These are phyloP conservation scores for Tylopilus sp. DNA, from an alignment of 1,284 basidiomycete species.

Conservation along the genomic window DNA sequence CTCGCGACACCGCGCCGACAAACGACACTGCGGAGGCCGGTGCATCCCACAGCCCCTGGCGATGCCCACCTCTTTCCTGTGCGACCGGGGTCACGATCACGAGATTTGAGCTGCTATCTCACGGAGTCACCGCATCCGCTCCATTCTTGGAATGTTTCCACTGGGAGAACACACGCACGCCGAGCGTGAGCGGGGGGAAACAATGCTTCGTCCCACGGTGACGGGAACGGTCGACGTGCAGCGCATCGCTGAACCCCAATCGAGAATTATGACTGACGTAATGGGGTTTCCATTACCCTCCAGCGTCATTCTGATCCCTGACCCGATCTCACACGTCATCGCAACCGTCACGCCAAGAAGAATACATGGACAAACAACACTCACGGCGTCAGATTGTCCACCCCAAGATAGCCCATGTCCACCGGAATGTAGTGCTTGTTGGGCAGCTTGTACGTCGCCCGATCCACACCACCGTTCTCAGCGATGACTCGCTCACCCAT, in stretches of 20 bases:
- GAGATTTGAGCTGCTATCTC: constrained; percentile 17
- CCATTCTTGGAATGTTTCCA: constrained; percentile 4
- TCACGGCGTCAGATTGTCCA: constrained; percentile 52
- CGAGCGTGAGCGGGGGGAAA: constrained; percentile 4
- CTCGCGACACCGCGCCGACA: not conserved
- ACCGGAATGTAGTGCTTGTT: constrained; percentile 94
- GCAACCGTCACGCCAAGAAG: not conserved
- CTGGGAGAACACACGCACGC: constrained; percentile 2
- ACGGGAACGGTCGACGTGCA: not conserved
- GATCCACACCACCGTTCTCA: constrained; percentile 59
- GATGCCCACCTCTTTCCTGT: no score
- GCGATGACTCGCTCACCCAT: constrained; percentile 76
- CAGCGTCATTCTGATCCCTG: constrained; percentile 17
- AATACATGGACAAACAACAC: constrained; percentile 20
- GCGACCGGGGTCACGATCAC: constrained; percentile 5
- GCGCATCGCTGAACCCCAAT: constrained; percentile 1
- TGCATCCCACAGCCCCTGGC: no score
- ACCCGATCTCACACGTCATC: constrained; percentile 25
- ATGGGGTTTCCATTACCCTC: no score
- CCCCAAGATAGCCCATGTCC: constrained; percentile 63
- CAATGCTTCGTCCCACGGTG: constrained; percentile 16
- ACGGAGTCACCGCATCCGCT: constrained; percentile 8
- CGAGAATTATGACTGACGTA: constrained; percentile 20
- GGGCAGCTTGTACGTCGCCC: constrained; percentile 76
- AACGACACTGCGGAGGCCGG: no score